Evolutionary conservation across 768 basidiomycete species (phyloP), one percentile per base, ranked within the genome.

Genomic region (Collybia sp.): DNA sequence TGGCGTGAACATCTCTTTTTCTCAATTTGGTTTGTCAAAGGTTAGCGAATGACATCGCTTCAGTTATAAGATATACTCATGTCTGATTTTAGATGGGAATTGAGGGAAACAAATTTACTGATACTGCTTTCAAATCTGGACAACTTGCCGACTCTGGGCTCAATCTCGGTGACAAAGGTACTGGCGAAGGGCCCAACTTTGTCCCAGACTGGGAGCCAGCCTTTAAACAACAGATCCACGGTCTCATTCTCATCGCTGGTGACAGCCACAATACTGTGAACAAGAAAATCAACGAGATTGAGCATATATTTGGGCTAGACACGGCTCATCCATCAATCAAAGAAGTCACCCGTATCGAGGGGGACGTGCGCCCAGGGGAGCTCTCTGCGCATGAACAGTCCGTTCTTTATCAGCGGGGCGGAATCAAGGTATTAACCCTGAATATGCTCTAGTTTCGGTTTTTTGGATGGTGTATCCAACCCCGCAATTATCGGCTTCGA

Each of bases 1-100:
- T 11, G 74, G 73, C 9, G 65, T 79, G 36, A 82, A 80, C 61
- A 68, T 80, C 38, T 65, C 77, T 11, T 78, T 82, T 58, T 76
- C 79, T 6, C 72, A 75, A 19, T 56, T 57, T 12, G 80, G 77
- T 12, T 68, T 80, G 33, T 53, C 36, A 2, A 61, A 65, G 59
- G 73, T 75, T 31, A 54, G 42, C 25, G 35, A 31, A 17, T 1
- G 36, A 19, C 19, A 8, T 5, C 30, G 15, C 32, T 1, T 38
- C n/a, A 2, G 16, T 20, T 30, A 35, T 16, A 33, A 15, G 10
- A 35, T 2, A 6, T 32, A 12, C 12, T 46, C 11, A 33, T 43
- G 19, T 48, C 6, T 17, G 20, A 30, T 17, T 12, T 16, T 55
- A 72, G 67, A 54, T 79, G 16, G 70, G 67, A 5, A 58, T 75